phyloP scores from a whole-genome alignment of 2,329 filamentous ascomycete genomes.

The Neurospora crassa region DNA sequence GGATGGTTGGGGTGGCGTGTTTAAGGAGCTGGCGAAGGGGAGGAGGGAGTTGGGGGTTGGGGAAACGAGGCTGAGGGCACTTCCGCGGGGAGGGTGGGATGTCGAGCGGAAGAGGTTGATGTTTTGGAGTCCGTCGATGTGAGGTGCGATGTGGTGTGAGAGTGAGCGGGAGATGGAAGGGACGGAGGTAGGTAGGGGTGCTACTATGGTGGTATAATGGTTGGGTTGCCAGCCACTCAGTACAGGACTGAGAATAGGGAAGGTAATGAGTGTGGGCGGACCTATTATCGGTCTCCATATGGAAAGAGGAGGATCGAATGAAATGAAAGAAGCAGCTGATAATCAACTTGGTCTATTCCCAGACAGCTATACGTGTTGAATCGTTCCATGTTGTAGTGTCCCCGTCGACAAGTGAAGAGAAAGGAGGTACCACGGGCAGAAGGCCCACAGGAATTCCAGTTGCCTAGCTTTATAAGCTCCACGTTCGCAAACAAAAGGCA shows the following conservation, averaged over 20 bases:
- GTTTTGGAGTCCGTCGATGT: not conserved
- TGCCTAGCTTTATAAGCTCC: too few relatives aligned
- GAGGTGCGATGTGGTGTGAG: not conserved
- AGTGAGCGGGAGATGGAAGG: not conserved
- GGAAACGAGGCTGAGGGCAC: not conserved
- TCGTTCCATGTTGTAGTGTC: too few relatives aligned
- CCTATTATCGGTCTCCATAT: not conserved
- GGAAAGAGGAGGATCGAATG: not conserved
- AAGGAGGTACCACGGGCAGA: too few relatives aligned
- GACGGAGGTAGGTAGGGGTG: not conserved
- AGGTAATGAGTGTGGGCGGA: not conserved
- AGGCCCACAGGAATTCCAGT: too few relatives aligned
- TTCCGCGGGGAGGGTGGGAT: not conserved
- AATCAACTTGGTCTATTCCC: not conserved
- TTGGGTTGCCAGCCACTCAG: not conserved
- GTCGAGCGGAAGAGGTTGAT: not conserved
- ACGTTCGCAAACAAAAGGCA: too few relatives aligned
- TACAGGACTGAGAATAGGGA: not conserved
- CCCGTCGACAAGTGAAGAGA: too few relatives aligned
- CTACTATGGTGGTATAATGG: not conserved
- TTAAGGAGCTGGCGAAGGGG: not conserved
- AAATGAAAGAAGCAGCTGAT: not conserved
- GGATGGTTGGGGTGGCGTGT: not conserved
- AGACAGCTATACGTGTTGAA: not conserved
- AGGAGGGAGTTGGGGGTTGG: not conserved